Evolutionary conservation across 768 basidiomycete genomes (phyloP).

Genomic region (Amanita rubescens): DNA sequence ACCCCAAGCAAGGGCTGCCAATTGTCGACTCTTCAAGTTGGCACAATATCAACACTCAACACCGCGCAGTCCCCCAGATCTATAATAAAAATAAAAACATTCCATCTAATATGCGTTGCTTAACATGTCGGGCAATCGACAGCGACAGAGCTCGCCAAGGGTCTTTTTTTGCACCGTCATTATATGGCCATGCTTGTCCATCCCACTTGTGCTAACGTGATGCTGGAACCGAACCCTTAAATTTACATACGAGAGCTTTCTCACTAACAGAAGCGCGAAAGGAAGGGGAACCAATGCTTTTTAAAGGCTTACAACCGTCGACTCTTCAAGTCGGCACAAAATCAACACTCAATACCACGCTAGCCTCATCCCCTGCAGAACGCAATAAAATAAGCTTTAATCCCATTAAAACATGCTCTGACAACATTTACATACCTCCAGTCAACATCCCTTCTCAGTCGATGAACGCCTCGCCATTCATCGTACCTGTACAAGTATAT

Average conservation of each 20-base stretch:
- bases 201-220: too few relatives aligned
- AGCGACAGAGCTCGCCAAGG: too few relatives aligned
- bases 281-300: too few relatives aligned
- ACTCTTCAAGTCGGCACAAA: conserved; percentile 2
- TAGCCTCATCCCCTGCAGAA: not conserved
- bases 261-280: too few relatives aligned
- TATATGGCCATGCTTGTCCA: too few relatives aligned
- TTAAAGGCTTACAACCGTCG: not conserved
- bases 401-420: not conserved
- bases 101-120: too few relatives aligned
- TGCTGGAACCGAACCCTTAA: too few relatives aligned
- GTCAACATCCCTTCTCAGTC: not conserved
- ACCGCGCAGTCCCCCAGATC: not conserved
- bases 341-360: conserved; percentile 3
- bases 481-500: not conserved
- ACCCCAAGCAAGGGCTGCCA: too few relatives aligned
- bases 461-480: not conserved
- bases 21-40: not conserved
- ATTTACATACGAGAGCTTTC: too few relatives aligned
- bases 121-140: too few relatives aligned
- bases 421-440: not conserved
- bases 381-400: not conserved
- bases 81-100: too few relatives aligned
- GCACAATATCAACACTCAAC: conserved; percentile 5
- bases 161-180: too few relatives aligned